Evolutionary conservation across 768 basidiomycete genomes (phyloP), one percentile per base, ranked within the genome.

Genomic region (Trametes elegans): DNA sequence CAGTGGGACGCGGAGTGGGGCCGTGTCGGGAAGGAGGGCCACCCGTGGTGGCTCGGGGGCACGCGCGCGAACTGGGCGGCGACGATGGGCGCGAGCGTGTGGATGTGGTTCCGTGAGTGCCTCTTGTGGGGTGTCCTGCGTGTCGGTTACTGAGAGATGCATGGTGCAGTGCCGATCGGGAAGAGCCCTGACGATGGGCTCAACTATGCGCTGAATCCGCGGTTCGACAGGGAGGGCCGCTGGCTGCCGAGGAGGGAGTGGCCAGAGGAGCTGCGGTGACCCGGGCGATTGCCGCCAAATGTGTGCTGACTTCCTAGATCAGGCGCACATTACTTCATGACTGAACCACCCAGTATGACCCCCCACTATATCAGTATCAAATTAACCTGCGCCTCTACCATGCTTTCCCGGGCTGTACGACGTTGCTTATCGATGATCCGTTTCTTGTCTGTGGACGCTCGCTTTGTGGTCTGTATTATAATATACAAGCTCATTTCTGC

Each of bases 1-100:
- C 69, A 75, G 39, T 95, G 90, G 87, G 83, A 92, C 59, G 70
- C 72, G 23, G 93, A 95, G 63, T 98, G 90, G 89, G 94, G 94
- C 0, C 70, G 76, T 26, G 73, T 89, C 0, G 74, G 77, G 7
- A 81, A 75, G 27, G 94, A 95, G 65, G 93, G 88, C 0, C 85
- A 93, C 66, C 70, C 95, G 7, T 98, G 94, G 94, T 91, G 87
- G 84, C 70, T 82, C 31, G 94, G 89, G 24, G 80, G 76, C 59
- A 56, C 62, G 40, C 68, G 75, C 44, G 73, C 71, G 38, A 87
- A 85, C 60, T 97, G 93, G 93, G 78, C 80, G 61, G 80, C 82
- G 44, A 85, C 88, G 39, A 96, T 98, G 92, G 94, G 94, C 8
- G 70, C 62, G 29, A 79, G 73, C 53, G 68, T 70, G 51, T 76